These are phyloP conservation scores for Medicago truncatula DNA, from an alignment of 306 rosid species.

Conservation along the genomic window DNA sequence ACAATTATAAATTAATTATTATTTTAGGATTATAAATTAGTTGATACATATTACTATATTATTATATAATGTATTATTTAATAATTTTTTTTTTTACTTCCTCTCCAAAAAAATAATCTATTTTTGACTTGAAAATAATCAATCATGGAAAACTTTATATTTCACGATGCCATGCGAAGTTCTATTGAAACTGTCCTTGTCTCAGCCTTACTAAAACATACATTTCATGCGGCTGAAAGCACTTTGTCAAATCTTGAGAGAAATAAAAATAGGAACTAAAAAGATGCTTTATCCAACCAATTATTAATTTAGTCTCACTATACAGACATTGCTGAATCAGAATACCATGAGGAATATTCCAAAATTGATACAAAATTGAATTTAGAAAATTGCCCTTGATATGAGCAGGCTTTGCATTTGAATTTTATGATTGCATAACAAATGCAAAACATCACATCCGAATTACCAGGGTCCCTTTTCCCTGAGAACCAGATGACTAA, in stretches of 20 bases:
- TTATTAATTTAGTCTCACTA: constrained; percentile 23
- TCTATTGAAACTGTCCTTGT: neutral
- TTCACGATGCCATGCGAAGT: neutral
- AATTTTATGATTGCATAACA: constrained; percentile 24
- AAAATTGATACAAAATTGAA: constrained; percentile 43
- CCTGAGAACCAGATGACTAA: neutral
- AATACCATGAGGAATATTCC: constrained; percentile 27
- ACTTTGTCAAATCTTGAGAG: constrained; percentile 1
- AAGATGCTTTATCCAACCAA: constrained; percentile 29
- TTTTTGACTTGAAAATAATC: neutral
- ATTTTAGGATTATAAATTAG: no score
- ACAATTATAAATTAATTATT: no score
- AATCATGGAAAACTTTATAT: neutral
- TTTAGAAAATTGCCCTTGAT: constrained; percentile 47
- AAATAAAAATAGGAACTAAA: constrained; percentile 1
- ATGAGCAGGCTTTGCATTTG: constrained; percentile 36
- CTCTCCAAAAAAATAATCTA: no score
- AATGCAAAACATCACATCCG: constrained; percentile 12
- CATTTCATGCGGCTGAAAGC: neutral
- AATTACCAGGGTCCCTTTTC: neutral
- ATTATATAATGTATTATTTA: no score
- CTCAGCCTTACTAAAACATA: neutral
- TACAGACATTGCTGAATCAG: constrained; percentile 28
- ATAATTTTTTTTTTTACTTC: no score
- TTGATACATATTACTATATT: no score